A percentile compares a stretch with the other conserved stretches of the same genome.
Evolutionary conservation across 2,329 filamentous ascomycete species (phyloP).

Genomic region (Aspergillus carbonarius): DNA sequence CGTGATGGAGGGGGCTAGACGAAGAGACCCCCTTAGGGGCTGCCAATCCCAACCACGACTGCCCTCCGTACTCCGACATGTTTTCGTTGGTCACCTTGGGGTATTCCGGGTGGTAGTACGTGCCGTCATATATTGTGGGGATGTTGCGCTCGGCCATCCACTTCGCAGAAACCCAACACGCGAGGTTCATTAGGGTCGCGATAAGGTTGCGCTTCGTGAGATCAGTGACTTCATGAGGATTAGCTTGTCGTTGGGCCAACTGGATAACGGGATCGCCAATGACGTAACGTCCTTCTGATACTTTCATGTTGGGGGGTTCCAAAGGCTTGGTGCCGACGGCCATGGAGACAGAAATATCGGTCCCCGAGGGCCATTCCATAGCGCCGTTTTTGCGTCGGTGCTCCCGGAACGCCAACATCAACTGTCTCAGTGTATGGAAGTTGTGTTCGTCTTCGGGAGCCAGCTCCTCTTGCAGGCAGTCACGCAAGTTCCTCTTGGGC

Average conservation of each 20-base stretch:
- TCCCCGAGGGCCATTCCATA: slow-evolving; percentile 32
- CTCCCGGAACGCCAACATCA: slow-evolving; percentile 41
- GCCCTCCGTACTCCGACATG: slow-evolving; percentile 43
- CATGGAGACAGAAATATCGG: slow-evolving; percentile 25
- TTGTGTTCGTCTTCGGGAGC: slow-evolving; percentile 34
- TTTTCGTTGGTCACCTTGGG: slow-evolving; percentile 38
- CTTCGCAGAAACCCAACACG: slow-evolving; percentile 38
- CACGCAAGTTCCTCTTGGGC: slow-evolving; percentile 17
- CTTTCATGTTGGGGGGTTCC: slow-evolving; percentile 31
- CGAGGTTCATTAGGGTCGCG: slow-evolving; percentile 57
- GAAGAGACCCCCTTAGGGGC: slow-evolving; percentile 44
- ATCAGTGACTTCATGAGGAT: slow-evolving; percentile 40
- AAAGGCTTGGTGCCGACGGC: slow-evolving; percentile 23
- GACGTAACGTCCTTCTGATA: slow-evolving; percentile 32
- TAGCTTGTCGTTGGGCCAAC: slow-evolving; percentile 26
- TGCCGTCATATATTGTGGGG: slow-evolving; percentile 37
- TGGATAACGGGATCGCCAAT: slow-evolving; percentile 46
- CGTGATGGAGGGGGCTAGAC: slow-evolving; percentile 51
- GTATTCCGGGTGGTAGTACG: slow-evolving; percentile 42
- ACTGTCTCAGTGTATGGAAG: slow-evolving; percentile 36
- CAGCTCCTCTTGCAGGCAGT: slow-evolving; percentile 28
- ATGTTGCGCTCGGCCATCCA: slow-evolving; percentile 40
- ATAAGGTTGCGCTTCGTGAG: slow-evolving; percentile 42
- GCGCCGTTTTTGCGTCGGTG: slow-evolving; percentile 40
- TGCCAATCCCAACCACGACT: slow-evolving; percentile 38